phyloP scores from a whole-genome alignment of 2,329 filamentous ascomycete species.

The Aspergillus sp. region DNA sequence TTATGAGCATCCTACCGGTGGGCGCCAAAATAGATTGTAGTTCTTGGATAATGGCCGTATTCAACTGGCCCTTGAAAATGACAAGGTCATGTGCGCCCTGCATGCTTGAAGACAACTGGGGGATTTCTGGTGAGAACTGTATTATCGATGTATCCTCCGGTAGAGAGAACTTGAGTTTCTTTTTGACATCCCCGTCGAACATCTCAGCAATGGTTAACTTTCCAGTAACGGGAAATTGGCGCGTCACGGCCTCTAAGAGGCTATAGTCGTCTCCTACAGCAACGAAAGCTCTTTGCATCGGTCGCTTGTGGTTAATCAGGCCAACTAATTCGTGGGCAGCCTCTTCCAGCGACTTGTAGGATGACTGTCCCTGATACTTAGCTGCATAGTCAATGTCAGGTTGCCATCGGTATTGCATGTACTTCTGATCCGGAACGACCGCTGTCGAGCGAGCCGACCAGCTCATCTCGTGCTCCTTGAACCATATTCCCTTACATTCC shows the following conservation, averaged over 20 bases:
- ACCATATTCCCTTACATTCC: not conserved
- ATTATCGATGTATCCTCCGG: not conserved
- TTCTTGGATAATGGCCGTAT: not conserved
- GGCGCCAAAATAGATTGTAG: not conserved
- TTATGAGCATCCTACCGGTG: not conserved
- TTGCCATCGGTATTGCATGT: not conserved
- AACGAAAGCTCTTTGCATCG: not conserved
- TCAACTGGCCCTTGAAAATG: not conserved
- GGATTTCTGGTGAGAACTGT: not conserved
- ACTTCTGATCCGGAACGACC: not conserved
- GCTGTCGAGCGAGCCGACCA: not conserved
- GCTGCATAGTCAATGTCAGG: not conserved
- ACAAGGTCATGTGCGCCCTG: not conserved
- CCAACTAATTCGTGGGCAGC: not conserved
- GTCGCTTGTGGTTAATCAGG: not conserved
- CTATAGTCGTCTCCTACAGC: not conserved
- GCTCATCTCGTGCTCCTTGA: not conserved
- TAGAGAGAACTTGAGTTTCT: not conserved
- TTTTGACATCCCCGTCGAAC: not conserved
- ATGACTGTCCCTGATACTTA: not conserved
- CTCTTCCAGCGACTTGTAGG: not conserved
- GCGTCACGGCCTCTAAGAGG: not conserved
- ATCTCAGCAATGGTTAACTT: not conserved
- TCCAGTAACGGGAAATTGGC: not conserved
- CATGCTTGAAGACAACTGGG: not conserved